Percentiles rank a stretch among this genome's conserved stretches.
Evolutionary conservation across 352 stramenopile genomes (phyloP).

Genomic region (Globisporangium mamillatum): DNA sequence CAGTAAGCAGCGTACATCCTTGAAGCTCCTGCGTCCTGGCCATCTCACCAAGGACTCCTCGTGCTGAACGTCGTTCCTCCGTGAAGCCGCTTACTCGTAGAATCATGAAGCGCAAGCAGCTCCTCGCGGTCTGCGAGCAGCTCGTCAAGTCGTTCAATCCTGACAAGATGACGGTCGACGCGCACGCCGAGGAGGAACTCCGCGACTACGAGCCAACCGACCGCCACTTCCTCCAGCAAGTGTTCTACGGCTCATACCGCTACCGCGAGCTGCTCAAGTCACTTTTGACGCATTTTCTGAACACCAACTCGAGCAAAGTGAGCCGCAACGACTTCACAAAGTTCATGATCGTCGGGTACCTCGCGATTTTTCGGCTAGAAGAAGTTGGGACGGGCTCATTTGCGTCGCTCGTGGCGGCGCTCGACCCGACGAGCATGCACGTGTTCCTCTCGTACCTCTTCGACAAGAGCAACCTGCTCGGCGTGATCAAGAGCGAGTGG

Average conservation of each 20-base stretch:
- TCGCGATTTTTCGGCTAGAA: constrained; percentile 87
- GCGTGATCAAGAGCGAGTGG: constrained; percentile 79
- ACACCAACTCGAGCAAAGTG: constrained; percentile 70
- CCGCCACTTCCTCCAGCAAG: constrained; percentile 78
- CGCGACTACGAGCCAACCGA: constrained; percentile 37
- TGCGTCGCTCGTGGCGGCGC: constrained; percentile 41
- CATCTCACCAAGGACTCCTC: neutral
- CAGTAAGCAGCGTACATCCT: neutral
- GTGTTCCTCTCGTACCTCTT: constrained; percentile 87
- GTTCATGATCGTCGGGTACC: constrained; percentile 89
- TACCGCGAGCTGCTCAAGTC: constrained; percentile 83
- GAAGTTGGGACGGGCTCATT: constrained; percentile 80
- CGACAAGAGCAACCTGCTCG: constrained; percentile 57
- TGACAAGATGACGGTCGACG: constrained; percentile 66
- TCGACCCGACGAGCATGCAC: constrained; percentile 87
- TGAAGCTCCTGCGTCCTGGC: neutral
- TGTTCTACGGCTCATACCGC: constrained; percentile 89
- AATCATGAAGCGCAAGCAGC: constrained; percentile 76
- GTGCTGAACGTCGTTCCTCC: neutral
- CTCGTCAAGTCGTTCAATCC: constrained; percentile 81
- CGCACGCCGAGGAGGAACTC: constrained; percentile 70
- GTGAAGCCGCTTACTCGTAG: neutral
- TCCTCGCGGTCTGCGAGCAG: constrained; percentile 60
- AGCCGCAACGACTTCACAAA: constrained; percentile 87
- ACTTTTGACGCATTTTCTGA: constrained; percentile 81